Evolutionary conservation across 805 yeast species (phyloP).

Genomic region (Nakazawaea peltata): DNA sequence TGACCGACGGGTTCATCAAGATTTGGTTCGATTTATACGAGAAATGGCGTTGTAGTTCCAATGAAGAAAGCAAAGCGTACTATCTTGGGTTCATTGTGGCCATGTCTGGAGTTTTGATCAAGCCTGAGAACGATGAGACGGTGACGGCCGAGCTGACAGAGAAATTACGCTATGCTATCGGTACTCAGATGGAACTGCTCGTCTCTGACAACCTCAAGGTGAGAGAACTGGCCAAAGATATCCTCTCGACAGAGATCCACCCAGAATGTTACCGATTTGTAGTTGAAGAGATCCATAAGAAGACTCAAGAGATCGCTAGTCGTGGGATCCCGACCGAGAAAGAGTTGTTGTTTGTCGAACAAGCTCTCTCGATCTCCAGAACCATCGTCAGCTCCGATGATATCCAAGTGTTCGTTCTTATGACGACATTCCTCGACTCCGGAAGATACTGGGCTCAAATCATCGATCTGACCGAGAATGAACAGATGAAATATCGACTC

Average conservation of each 20-base stretch:
- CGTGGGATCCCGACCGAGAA: slow-evolving; percentile 17
- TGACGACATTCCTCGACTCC: slow-evolving; percentile 9
- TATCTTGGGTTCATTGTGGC: slow-evolving; percentile 56
- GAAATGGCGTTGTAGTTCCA: slow-evolving; percentile 1
- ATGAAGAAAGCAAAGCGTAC: not conserved
- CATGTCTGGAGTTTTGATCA: slow-evolving; percentile 53
- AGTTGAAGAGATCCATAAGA: slow-evolving; percentile 32
- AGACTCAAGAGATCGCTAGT: slow-evolving; percentile 24
- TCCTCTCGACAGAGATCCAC: slow-evolving; percentile 58
- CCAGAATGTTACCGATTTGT: slow-evolving; percentile 45
- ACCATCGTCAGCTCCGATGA: slow-evolving; percentile 24
- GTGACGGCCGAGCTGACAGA: slow-evolving; percentile 15
- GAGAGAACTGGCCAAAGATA: slow-evolving; percentile 67
- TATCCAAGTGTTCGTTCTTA: not conserved
- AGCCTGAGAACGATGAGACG: slow-evolving; percentile 20
- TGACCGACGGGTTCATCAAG: slow-evolving; percentile 4
- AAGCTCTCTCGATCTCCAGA: slow-evolving; percentile 37
- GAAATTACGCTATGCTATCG: slow-evolving; percentile 18
- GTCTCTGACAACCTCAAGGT: slow-evolving; percentile 23
- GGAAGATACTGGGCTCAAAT: slow-evolving; percentile 17
- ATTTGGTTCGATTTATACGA: slow-evolving; percentile 6
- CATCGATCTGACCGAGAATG: slow-evolving; percentile 22
- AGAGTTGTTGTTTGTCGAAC: slow-evolving; percentile 37
- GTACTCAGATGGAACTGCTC: slow-evolving; percentile 16
- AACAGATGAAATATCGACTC: slow-evolving; percentile 22